Evolutionary conservation across 1,284 basidiomycete genomes (phyloP).

Genomic region (Earliella scabrosa): DNA sequence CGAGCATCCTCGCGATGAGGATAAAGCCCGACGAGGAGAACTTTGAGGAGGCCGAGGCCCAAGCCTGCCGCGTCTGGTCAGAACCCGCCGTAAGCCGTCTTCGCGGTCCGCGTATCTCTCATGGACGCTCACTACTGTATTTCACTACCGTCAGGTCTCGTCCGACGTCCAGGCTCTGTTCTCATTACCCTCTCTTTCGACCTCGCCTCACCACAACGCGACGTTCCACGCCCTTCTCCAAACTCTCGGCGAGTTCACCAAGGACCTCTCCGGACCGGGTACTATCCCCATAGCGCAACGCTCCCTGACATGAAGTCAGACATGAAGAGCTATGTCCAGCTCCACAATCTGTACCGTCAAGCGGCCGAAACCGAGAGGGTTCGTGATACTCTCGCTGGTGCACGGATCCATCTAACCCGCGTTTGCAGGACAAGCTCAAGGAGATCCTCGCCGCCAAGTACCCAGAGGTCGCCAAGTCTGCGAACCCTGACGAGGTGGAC

Average conservation of each 20-base stretch:
- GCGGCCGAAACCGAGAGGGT: constrained; percentile 76
- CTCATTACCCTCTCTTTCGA: constrained; percentile 39
- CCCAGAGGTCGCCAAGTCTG: constrained; percentile 34
- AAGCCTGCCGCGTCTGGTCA: constrained; percentile 79
- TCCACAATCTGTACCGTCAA: constrained; percentile 79
- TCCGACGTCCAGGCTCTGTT: constrained; percentile 70
- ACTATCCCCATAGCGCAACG: constrained; percentile 61
- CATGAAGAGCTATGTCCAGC: constrained; percentile 79
- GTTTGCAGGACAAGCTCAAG: constrained; percentile 32
- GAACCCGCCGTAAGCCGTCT: constrained; percentile 51
- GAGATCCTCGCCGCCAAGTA: constrained; percentile 25
- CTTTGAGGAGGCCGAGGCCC: constrained; percentile 89
- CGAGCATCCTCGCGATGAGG: constrained; percentile 59
- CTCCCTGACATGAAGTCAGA: constrained; percentile 97
- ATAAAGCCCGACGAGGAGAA: constrained; percentile 91
- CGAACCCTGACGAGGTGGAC: constrained; percentile 67
- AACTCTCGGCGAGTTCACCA: constrained; percentile 69
- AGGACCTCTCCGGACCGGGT: constrained; percentile 36
- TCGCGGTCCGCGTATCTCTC: not conserved
- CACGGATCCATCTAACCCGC: too few species aligned
- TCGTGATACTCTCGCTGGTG: too few species aligned
- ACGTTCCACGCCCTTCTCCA: constrained; percentile 88
- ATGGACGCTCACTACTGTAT: too few species aligned
- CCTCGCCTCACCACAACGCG: constrained; percentile 39
- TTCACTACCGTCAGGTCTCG: constrained; percentile 65